Base-by-base conservation (phyloP, 1,139 yeast genomes). In the Magnusiomyces fungicola region DNA sequence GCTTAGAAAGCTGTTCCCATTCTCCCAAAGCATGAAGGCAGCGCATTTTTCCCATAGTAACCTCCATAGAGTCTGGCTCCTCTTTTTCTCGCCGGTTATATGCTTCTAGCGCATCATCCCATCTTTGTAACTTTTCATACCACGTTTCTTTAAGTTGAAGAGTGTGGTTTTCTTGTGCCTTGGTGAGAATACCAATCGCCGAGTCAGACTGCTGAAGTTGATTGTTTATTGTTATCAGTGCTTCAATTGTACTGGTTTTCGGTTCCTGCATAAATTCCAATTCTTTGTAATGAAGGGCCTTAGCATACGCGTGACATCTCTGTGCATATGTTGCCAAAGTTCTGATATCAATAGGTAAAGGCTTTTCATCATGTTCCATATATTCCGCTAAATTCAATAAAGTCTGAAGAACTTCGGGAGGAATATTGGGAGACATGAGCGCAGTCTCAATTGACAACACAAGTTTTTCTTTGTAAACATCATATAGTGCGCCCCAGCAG, bases 171-270 rank as follows among this genome's bases (percentile, higher is more conserved):
- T 86, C 80, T 63, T 94, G 97, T 1, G 98, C 97, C 65, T 90
- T 95, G 60, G 89, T 90, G 60, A 94, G 73, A 50, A 92, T 90
- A 55, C 99, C 99, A 52, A 92, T 88, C 0, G 98, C 98, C 0
- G 99, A 97, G 69, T 94, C 99, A 0, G 95, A 82, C 63, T 94
- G 98, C 59, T 92, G 97, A 25, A 94, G 70, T 60, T 90, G 96
- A 61, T 92, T 94, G 64, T 94, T 94, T 59, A 94, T 90, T 56
- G 89, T 82, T 50, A 94, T 92, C 58, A 94, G 73, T 0, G 96
- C 80, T 61, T 94, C 99, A 55, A 94, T 89, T 0, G 96, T 89
- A 7, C 94, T 85, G 0, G 96, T 84, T 0, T 92, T 79, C 1
- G 96, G 96, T 58, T 90, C 97, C 58, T 88, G 94, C 59, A 89